These are phyloP conservation scores for Kwoniella newhampshirensis DNA, from an alignment of 768 basidiomycete species.

Conservation along the genomic window DNA sequence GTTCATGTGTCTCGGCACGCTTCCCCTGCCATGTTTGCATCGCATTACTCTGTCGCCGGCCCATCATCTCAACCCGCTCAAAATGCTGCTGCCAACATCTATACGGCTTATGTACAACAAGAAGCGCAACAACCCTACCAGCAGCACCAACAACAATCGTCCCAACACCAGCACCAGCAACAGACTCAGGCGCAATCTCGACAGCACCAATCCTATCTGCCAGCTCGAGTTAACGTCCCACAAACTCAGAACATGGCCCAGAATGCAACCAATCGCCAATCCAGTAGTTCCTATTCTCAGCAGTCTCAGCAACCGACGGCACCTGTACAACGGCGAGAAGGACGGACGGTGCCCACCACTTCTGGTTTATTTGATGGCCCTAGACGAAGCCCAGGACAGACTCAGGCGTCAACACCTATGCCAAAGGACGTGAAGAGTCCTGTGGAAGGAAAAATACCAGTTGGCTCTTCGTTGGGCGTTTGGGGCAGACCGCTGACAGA, in stretches of 20 bases:
- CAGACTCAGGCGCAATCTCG: conserved; percentile 5
- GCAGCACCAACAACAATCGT: conserved; percentile 3
- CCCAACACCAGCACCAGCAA: not conserved
- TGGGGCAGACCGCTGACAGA: conserved; percentile 10
- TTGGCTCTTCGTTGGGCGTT: conserved; percentile 3
- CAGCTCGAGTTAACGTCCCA: not conserved
- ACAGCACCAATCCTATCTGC: not conserved
- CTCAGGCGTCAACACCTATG: conserved; percentile 1
- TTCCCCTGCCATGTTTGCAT: conserved; percentile 27
- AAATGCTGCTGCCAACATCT: conserved; percentile 15
- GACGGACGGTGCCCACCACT: conserved; percentile 41
- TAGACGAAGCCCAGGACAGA: conserved; percentile 7
- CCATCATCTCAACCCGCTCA: conserved; percentile 6
- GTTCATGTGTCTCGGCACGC: conserved; percentile 26
- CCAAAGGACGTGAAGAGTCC: conserved; percentile 5
- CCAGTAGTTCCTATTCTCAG: not conserved
- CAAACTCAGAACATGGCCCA: conserved; percentile 1
- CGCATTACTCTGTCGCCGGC: conserved; percentile 10
- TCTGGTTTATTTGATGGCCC: conserved; percentile 35
- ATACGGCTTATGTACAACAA: conserved; percentile 4
- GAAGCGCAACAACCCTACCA: conserved; percentile 2
- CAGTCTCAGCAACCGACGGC: conserved; percentile 1
- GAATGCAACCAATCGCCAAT: not conserved
- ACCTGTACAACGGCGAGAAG: conserved; percentile 29
- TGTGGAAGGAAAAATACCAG: conserved; percentile 2